Evolutionary conservation across 2,329 filamentous ascomycete genomes (phyloP).

Genomic region (Albifimbria verrucaria): DNA sequence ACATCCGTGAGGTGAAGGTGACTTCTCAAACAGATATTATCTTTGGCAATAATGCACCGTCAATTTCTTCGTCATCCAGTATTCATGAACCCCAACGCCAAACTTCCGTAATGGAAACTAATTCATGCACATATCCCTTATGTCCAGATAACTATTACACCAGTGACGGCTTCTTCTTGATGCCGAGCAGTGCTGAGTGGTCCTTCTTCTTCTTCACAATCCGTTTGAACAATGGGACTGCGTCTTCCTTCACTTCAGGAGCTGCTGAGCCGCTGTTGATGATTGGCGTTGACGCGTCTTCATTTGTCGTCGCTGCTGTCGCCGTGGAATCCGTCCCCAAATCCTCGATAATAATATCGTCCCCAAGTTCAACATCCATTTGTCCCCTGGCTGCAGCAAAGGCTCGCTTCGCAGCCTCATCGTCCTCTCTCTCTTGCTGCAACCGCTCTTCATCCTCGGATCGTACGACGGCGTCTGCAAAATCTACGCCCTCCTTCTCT

Average conservation of each 20-base stretch:
- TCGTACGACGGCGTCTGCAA: conserved; percentile 51
- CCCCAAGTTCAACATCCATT: conserved; percentile 42
- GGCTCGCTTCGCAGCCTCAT: conserved; percentile 73
- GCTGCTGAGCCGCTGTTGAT: conserved; percentile 7
- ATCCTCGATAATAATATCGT: conserved; percentile 39
- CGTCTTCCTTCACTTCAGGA: conserved; percentile 19
- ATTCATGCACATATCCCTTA: too few species aligned
- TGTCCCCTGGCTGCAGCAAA: conserved; percentile 64
- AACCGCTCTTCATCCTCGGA: conserved; percentile 57
- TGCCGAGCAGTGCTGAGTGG: conserved; percentile 68
- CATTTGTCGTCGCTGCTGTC: neutral
- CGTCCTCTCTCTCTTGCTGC: conserved; percentile 75
- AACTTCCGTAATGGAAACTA: too few species aligned
- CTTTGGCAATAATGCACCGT: too few species aligned
- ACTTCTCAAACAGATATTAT: too few species aligned
- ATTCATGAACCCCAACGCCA: too few species aligned
- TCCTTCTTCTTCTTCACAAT: conserved; percentile 87
- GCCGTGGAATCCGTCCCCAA: conserved; percentile 8
- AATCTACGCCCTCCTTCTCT: conserved; percentile 63
- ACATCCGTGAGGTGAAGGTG: too few species aligned
- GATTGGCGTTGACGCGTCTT: neutral
- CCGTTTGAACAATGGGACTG: conserved; percentile 68
- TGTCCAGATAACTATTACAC: conserved; percentile 34
- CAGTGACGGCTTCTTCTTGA: conserved; percentile 76
- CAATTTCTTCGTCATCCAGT: too few species aligned